These are phyloP conservation scores for Pyrus communis DNA, from an alignment of 306 rosid genomes.

Conservation along the genomic window DNA sequence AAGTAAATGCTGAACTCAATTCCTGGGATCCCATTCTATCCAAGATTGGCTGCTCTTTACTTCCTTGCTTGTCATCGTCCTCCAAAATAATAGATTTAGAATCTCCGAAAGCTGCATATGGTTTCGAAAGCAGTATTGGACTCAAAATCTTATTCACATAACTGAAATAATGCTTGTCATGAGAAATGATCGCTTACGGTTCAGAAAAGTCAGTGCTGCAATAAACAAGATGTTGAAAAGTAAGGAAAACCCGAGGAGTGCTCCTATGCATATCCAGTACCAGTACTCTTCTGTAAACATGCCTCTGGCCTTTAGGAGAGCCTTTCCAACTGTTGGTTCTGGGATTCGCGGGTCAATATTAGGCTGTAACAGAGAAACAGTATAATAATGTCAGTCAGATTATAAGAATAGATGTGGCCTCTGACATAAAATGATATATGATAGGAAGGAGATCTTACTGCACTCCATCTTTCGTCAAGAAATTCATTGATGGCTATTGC, in stretches of 20 bases:
- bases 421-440: not conserved
- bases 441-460: conserved; percentile 20
- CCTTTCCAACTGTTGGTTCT: conserved; percentile 2
- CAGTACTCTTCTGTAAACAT: conserved; percentile 17
- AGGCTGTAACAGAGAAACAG: conserved; percentile 5
- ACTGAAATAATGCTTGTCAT: not conserved
- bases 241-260: conserved; percentile 31
- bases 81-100: conserved; percentile 6
- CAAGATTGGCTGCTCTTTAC: not conserved
- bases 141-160: not conserved
- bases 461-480: conserved; percentile 43
- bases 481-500: conserved; percentile 44
- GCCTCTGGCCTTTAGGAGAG: not conserved
- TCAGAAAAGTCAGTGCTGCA: conserved; percentile 44
- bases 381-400: not conserved
- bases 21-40: not conserved
- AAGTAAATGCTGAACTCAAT: conserved; percentile 17
- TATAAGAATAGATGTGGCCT: not conserved
- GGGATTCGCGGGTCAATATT: conserved; percentile 11
- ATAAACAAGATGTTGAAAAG: conserved; percentile 39
- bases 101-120: not conserved
- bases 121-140: not conserved
- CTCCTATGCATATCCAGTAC: conserved; percentile 46
- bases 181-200: conserved; percentile 29
- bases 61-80: not conserved